These are phyloP conservation scores for Boletus rex-veris DNA, from an alignment of 768 basidiomycete species.

Conservation along the genomic window DNA sequence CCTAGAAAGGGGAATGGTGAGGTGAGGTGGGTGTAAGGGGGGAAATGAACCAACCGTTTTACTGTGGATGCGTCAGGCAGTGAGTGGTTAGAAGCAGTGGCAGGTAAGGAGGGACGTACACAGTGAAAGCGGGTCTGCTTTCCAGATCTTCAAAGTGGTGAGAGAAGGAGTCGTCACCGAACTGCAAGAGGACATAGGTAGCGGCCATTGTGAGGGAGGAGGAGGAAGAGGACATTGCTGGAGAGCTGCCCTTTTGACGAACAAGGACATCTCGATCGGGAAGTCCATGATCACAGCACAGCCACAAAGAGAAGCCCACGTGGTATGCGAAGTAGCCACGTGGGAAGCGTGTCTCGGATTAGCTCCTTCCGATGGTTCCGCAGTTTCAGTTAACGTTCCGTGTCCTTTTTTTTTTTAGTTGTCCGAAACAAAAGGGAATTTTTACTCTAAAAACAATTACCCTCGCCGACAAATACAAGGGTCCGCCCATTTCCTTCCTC, in stretches of 20 bases:
- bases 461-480: too few species aligned
- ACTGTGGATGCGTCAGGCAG: conserved; percentile 7
- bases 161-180: conserved; percentile 59
- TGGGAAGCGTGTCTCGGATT: conserved; percentile 22
- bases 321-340: conserved; percentile 34
- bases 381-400: conserved; percentile 17
- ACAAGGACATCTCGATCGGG: conserved; percentile 44
- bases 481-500: too few species aligned
- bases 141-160: conserved; percentile 63
- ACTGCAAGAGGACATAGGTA: conserved; percentile 56
- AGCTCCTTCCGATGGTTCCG: conserved; percentile 8
- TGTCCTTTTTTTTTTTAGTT: background rate
- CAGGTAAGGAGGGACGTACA: conserved; percentile 44
- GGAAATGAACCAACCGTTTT: conserved; percentile 16
- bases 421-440: background rate
- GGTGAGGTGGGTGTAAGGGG: background rate
- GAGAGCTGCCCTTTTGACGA: conserved; percentile 33
- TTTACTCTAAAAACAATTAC: background rate
- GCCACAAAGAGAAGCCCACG: conserved; percentile 32
- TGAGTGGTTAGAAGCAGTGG: background rate
- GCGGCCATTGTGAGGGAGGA: conserved; percentile 32
- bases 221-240: conserved; percentile 10
- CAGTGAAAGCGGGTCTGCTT: conserved; percentile 59
- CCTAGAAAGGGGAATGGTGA: conserved; percentile 33
- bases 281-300: conserved; percentile 27